Evolutionary conservation across 768 basidiomycete genomes (phyloP).

Genomic region (Arthromyces matolae): DNA sequence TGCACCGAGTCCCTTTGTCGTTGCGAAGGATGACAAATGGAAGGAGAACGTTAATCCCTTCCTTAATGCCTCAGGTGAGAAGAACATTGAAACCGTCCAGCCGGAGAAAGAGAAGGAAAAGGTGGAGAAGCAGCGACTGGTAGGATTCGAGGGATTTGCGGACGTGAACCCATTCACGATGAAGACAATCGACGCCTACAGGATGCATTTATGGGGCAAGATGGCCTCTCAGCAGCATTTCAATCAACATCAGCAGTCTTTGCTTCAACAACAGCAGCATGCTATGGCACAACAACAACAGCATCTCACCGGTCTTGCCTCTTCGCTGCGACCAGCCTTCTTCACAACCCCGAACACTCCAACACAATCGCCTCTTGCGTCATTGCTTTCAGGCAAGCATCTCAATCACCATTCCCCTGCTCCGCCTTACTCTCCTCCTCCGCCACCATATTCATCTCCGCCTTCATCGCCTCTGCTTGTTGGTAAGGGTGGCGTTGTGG

Average conservation of each 20-base stretch:
- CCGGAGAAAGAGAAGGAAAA: slow-evolving; percentile 3
- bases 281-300: slow-evolving; percentile 22
- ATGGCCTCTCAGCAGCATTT: slow-evolving; percentile 72
- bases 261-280: slow-evolving; percentile 35
- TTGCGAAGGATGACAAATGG: slow-evolving; percentile 27
- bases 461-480: slow-evolving; percentile 38
- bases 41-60: slow-evolving; percentile 82
- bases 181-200: slow-evolving; percentile 79
- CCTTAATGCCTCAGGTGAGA: slow-evolving; percentile 39
- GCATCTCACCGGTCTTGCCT: slow-evolving; percentile 35
- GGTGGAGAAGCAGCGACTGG: slow-evolving; percentile 16
- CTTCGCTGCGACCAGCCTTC: slow-evolving; percentile 33
- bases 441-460: slow-evolving; percentile 29
- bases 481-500: slow-evolving; percentile 24
- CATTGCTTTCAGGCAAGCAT: slow-evolving; percentile 48
- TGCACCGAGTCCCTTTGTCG: slow-evolving; percentile 8
- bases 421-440: slow-evolving; percentile 19
- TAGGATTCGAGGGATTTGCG: slow-evolving; percentile 71
- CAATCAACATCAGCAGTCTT: slow-evolving; percentile 42
- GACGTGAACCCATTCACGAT: slow-evolving; percentile 83
- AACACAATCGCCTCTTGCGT: slow-evolving; percentile 20
- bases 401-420: not conserved
- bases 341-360: slow-evolving; percentile 19
- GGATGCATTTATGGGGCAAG: slow-evolving; percentile 91
- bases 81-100: no score